Evolutionary conservation across 2,329 filamentous ascomycete species (phyloP), one percentile per base, ranked within the genome.

Genomic region (Alternaria brassicicola): DNA sequence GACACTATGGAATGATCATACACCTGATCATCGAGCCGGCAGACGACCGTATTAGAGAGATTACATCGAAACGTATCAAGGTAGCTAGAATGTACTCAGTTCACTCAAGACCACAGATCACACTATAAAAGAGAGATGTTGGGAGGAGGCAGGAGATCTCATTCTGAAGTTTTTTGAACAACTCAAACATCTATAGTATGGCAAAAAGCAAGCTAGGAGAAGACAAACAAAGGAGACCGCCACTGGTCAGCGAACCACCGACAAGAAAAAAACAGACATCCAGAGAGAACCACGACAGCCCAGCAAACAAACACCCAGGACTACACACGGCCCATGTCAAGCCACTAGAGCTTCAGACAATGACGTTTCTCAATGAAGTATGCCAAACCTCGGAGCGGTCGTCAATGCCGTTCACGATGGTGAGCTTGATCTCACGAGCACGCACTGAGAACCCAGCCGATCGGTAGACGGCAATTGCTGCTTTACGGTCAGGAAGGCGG

Each of bases 381-480:
- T 52, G 33, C 53, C 50, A 53, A 6, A n/a, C 23, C 38, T 33
- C 15, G 17, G 17, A 15, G 17, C 12, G 4, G n/a, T 17, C 13
- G n/a, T 17, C 15, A 4, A 9, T 10, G 17, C 17, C 17, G 13
- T 25, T 45, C 38, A 28, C 33, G 25, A 52, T 15, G 23, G 8
- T n/a, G 30, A 62, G 21, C n/a, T 45, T 60, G 33, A 62, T 45
- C 7, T 35, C 25, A 28, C 25, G 41, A 31, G 63, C 66, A 13
- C 23, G 41, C 10, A 67, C 42, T 23, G 15, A 15, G 9, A 67
- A 60, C 12, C 30, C 35, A 8, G 55, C 56, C 2, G 51, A 45
- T 17, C 55, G 25, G 9, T 64, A 43, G 10, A 59, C 39, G 9
- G 13, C 38, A 3, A 66, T 19, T 9, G 41, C 48, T 10, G 28